Conservation (phyloP, 2,329 filamentous ascomycete species). For the Zymoseptoria pseudotritici region DNA sequence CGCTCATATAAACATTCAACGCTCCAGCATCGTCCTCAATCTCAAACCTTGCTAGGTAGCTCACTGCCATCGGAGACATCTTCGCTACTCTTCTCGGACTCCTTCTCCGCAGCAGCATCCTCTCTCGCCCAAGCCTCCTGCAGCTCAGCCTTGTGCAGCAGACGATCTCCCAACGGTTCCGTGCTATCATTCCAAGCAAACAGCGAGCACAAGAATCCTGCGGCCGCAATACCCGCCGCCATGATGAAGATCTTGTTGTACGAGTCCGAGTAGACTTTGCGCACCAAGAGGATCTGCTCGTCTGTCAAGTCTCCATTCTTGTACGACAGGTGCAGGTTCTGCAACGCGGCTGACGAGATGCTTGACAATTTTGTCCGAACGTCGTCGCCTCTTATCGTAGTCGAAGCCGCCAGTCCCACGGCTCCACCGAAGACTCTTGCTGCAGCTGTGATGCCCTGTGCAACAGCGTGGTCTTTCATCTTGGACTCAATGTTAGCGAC, state of each 20-base stretch:
- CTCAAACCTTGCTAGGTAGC: background rate
- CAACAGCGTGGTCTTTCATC: conserved; percentile 4
- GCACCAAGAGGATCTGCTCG: background rate
- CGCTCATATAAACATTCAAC: too few relatives aligned
- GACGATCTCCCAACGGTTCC: background rate
- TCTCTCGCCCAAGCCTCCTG: background rate
- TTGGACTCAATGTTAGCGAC: conserved; percentile 2
- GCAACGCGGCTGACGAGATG: background rate
- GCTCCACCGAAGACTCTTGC: conserved; percentile 3
- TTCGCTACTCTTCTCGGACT: background rate
- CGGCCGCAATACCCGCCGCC: background rate
- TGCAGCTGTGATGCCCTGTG: conserved; percentile 1
- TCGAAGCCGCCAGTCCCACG: background rate
- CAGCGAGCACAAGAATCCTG: background rate
- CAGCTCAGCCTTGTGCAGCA: background rate
- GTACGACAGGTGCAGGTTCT: background rate
- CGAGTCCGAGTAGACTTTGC: background rate
- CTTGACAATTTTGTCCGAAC: background rate
- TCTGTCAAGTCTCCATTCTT: background rate
- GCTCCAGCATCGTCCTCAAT: background rate
- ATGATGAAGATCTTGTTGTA: background rate
- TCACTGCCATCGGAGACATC: background rate
- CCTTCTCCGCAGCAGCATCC: background rate
- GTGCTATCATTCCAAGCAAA: background rate
- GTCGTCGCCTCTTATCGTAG: background rate